Evolutionary conservation across 2,329 filamentous ascomycete genomes (phyloP), one percentile per base, ranked within the genome.

Genomic region (Penicillium nordicum): DNA sequence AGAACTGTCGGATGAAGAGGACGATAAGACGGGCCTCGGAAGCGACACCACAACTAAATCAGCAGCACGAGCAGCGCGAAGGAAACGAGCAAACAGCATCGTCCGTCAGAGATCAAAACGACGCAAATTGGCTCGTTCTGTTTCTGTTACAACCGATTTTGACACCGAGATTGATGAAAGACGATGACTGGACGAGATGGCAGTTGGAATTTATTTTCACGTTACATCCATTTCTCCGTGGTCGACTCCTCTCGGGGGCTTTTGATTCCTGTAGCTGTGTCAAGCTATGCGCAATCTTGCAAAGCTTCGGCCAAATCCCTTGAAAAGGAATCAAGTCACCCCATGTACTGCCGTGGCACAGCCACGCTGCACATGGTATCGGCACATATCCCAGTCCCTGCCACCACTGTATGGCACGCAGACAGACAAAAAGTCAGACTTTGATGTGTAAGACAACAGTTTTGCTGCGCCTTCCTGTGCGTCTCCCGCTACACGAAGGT

Each of bases 61-160:
- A 18, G 52, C 47, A 30, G 57, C 23, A 18, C 45, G 29, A 46
- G 21, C 38, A 23, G 30, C 34, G 16, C 51, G 56, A 47, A 49
- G 47, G 23, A 57, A 51, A n/a, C 43, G 55, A 23, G 23, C 46
- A 16, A 57, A 23, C 37, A 59, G 30, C 25, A 51, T 46, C 11
- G 59, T 63, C 46, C 55, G 60, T 4, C 65, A 57, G 41, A 67
- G 58, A 21, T 57, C 55, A n/a, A 72, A 71, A 58, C 68, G 63
- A 51, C 69, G 64, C 38, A 67, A 60, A 48, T 45, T 66, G 55
- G 50, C 55, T 44, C 62, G 58, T 32, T 56, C 43, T 47, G 56
- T 55, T 12, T 64, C 63, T 29, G 34, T 32, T 25, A 60, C 59
- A 7, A 64, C 63, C 1, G 67, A 69, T 40, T 48, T 57, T 36